Evolutionary conservation across 192 early-diverging fungal species (phyloP).

Genomic region (Geranomyces variabilis): DNA sequence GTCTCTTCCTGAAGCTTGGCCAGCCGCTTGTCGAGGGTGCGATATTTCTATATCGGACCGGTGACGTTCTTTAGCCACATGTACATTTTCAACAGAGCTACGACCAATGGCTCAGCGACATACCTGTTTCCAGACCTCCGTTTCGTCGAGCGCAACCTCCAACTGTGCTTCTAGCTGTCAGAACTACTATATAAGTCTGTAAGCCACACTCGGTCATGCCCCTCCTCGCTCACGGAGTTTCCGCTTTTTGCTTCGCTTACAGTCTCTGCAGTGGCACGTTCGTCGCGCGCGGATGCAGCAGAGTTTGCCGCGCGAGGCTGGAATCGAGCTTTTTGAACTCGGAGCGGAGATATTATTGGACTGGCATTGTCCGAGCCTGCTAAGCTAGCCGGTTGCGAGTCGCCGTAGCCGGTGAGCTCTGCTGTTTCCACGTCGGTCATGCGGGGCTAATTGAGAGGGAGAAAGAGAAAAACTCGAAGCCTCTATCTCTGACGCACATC

Average conservation of each 20-base stretch:
- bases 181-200: background rate
- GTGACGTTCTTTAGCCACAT: background rate
- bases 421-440: background rate
- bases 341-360: background rate
- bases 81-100: too few relatives aligned
- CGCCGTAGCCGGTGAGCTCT: background rate
- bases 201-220: background rate
- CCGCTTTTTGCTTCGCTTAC: background rate
- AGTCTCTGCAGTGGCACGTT: background rate
- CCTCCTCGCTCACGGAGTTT: background rate
- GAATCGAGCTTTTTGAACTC: background rate
- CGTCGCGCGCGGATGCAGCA: background rate
- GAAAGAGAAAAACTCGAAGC: too few relatives aligned
- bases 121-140: slow-evolving; percentile 6
- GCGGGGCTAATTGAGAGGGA: too few relatives aligned
- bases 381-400: background rate
- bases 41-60: background rate
- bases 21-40: background rate
- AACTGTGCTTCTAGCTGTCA: background rate
- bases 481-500: too few relatives aligned
- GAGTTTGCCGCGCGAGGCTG: background rate
- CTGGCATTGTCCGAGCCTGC: background rate
- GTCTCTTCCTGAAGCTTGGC: slow-evolving; percentile 1
- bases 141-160: background rate
- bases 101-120: too few relatives aligned